Conservation (phyloP, 495 filamentous ascomycete species). For the Ramalina intermedia region DNA sequence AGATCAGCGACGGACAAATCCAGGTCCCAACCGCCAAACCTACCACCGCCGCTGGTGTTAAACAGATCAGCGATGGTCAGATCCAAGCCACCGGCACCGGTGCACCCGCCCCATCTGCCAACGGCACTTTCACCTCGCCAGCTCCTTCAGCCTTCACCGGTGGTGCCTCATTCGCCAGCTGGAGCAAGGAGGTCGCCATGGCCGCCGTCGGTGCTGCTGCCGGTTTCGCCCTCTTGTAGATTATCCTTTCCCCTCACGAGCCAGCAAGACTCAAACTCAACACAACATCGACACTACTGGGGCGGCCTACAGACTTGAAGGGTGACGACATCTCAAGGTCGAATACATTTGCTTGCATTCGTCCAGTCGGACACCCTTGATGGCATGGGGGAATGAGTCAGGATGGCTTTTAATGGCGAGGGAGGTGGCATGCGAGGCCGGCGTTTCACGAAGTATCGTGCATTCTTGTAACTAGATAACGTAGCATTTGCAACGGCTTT, state of each 20-base stretch:
- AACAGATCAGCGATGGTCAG: conserved; percentile 7
- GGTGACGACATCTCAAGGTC: not conserved
- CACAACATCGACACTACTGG: not conserved
- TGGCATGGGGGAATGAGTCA: not conserved
- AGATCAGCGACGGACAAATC: conserved; percentile 14
- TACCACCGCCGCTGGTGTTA: conserved; percentile 7
- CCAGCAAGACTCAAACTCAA: not conserved
- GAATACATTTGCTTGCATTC: not conserved
- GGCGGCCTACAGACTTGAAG: not conserved
- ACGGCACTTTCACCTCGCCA: conserved; percentile 7
- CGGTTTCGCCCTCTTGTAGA: conserved; percentile 30
- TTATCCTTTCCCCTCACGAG: not conserved
- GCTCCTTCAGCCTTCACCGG: conserved; percentile 18
- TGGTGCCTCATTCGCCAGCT: conserved; percentile 19
- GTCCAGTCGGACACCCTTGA: not conserved
- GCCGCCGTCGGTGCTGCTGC: conserved; percentile 31
- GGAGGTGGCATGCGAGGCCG: not conserved
- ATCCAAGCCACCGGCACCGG: conserved; percentile 10
- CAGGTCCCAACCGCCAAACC: conserved; percentile 13
- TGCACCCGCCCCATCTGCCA: conserved; percentile 9
- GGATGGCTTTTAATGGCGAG: conserved; percentile 11
- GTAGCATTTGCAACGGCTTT: conserved; percentile 4
- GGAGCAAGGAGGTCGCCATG: conserved; percentile 22
- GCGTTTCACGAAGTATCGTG: conserved; percentile 2
- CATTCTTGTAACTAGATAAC: conserved; percentile 13